phyloP scores from a whole-genome alignment of 768 basidiomycete species.

The Naganishia vishniacii region DNA sequence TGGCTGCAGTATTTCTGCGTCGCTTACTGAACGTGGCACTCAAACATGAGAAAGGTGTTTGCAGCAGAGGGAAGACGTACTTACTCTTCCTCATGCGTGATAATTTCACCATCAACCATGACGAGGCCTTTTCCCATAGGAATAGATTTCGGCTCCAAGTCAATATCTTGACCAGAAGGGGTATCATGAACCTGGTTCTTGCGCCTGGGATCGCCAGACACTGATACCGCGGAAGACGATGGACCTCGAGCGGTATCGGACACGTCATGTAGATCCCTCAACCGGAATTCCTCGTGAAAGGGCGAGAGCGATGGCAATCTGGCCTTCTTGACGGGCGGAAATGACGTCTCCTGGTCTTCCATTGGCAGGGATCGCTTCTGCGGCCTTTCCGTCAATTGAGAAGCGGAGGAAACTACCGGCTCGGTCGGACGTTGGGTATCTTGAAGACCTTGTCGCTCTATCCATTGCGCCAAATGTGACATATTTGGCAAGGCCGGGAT shows the following conservation, averaged over 20 bases:
- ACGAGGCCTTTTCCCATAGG: conserved; percentile 19
- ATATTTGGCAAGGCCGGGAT: not conserved
- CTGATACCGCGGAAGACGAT: not conserved
- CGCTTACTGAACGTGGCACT: conserved; percentile 31
- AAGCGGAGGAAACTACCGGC: not conserved
- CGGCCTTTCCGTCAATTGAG: not conserved
- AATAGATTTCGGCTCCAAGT: conserved; percentile 11
- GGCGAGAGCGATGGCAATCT: not conserved
- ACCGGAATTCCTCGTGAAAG: not conserved
- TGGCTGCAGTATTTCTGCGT: conserved; percentile 46
- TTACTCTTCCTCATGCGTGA: conserved; percentile 26
- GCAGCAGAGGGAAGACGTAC: not conserved
- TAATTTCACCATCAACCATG: conserved; percentile 23
- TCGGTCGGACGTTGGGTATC: not conserved
- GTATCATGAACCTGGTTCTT: not conserved
- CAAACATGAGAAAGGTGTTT: not conserved
- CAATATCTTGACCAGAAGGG: not conserved
- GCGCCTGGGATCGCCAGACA: conserved; percentile 1
- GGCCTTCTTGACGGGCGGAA: not conserved
- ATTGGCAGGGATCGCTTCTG: not conserved
- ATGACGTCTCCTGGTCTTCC: not conserved
- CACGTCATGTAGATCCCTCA: not conserved
- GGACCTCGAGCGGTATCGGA: not conserved
- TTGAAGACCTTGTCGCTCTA: not conserved
- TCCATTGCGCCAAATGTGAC: conserved; percentile 3